phyloP scores from a whole-genome alignment of 2,329 filamentous ascomycete species.

The Ascocoryne sarcoides region DNA sequence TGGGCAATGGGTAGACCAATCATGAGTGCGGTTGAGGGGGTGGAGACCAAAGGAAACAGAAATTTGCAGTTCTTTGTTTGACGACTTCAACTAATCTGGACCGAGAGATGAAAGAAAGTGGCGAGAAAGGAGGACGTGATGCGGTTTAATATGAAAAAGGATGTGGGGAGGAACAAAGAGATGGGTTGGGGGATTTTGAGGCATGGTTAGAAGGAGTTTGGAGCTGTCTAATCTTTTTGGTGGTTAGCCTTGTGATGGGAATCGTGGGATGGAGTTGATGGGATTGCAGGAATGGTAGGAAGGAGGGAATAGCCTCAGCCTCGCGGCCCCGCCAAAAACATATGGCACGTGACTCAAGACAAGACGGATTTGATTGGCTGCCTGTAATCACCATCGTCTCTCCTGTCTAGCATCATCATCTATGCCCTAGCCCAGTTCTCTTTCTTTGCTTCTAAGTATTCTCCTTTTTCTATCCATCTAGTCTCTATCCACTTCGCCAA shows the following conservation, averaged over 20 bases:
- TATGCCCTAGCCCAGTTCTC: constrained; percentile 31
- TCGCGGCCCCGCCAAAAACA: not conserved
- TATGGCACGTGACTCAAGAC: not conserved
- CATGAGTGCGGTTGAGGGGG: not conserved
- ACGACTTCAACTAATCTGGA: not conserved
- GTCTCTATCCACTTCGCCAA: constrained; percentile 44
- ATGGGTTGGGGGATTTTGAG: not conserved
- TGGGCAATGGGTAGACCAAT: not conserved
- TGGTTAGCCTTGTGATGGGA: not conserved
- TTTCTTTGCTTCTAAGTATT: constrained; percentile 39
- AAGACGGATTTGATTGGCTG: not conserved
- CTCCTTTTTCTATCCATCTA: constrained; percentile 44
- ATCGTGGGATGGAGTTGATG: not conserved
- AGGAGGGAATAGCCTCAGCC: not conserved
- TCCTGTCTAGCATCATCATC: too few relatives aligned
- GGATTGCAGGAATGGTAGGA: not conserved
- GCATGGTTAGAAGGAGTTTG: too few relatives aligned
- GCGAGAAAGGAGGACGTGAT: not conserved
- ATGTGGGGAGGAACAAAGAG: constrained; percentile 1
- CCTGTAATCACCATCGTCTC: not conserved
- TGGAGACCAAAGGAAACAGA: not conserved
- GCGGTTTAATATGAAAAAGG: not conserved
- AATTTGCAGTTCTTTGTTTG: not conserved
- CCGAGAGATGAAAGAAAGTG: too few relatives aligned
- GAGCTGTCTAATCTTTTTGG: too few relatives aligned